Evolutionary conservation across 1,284 basidiomycete genomes (phyloP), one percentile per base, ranked within the genome.

Genomic region (Sporisorium exsertum): DNA sequence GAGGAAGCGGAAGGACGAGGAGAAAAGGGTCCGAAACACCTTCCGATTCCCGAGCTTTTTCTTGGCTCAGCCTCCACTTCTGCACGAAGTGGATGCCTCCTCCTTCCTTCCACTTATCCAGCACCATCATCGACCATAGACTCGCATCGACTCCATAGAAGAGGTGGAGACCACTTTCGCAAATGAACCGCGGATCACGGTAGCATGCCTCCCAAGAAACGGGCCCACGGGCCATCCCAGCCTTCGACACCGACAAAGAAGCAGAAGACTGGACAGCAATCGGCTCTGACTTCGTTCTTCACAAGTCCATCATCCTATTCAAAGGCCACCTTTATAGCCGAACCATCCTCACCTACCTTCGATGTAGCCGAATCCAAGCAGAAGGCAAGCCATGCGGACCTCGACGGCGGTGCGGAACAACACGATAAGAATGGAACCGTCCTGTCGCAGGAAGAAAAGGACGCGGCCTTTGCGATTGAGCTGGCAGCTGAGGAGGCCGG

Each of bases 221-320:
- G 72, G 10, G n/a, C 56, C 26, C 53, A 47, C 35, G 60, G 53
- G 29, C 16, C 57, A 27, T 55, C 58, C 27, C 58, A 62, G 26
- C 66, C 74, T 16, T 59, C 63, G 10, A 72, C 74, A 9, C 70
- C 70, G 0, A 62, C 58, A 18, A 77, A 72, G 58, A 77, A 70
- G 61, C 45, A 27, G 3, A 72, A 69, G n/a, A 33, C 37, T 6
- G 56, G 58, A 0, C 61, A 72, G 33, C 74, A 77, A 22, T 60
- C 66, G 13, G 65, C 74, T 24, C 37, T 77, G 33, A 72, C 74
- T 15, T 77, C 64, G 8, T 77, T 77, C 50, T 77, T 77, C 54
- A 65, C 66, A 5, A 75, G 72, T 18, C 72, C 72, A 0, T 75
- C 72, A 6, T 27, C 57, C n/a, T 24, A 37, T 26, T 53, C 53